phyloP scores from a whole-genome alignment of 192 early-diverging fungal genomes.

The Mortierella claussenii region DNA sequence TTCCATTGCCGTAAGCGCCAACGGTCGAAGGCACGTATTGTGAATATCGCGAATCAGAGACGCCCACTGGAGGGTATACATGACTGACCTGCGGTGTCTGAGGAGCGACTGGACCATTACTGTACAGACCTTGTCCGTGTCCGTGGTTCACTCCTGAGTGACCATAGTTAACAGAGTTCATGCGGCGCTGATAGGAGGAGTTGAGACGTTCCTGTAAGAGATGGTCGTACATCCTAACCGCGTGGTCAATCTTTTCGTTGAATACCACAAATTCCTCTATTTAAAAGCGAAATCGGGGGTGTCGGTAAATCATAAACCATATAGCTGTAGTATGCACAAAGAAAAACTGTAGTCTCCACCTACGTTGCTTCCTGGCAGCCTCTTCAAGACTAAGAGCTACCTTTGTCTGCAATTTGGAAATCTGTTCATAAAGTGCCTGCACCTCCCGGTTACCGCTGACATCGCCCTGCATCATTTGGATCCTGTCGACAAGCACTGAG shows the following conservation, averaged over 20 bases:
- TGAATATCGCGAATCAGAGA: conserved; percentile 26
- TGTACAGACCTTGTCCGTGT: conserved; percentile 17
- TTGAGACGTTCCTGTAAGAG: conserved; percentile 43
- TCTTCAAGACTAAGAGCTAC: conserved; percentile 81
- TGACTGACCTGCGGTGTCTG: conserved; percentile 33
- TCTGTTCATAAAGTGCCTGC: conserved; percentile 86
- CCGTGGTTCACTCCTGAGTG: conserved; percentile 10
- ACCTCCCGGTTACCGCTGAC: conserved; percentile 81
- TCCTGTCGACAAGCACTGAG: conserved; percentile 83
- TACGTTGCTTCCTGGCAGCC: conserved; percentile 80
- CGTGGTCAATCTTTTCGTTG: conserved; percentile 53
- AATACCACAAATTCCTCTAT: conserved; percentile 47
- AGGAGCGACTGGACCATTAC: neutral
- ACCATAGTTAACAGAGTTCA: conserved; percentile 34
- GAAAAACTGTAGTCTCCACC: no score
- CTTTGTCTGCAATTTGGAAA: conserved; percentile 88
- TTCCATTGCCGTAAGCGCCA: conserved; percentile 8
- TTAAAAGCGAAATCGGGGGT: no score
- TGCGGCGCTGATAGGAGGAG: conserved; percentile 31
- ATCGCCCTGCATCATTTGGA: conserved; percentile 82
- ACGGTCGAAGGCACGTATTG: conserved; percentile 35
- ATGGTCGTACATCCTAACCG: conserved; percentile 46
- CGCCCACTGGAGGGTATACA: conserved; percentile 31
- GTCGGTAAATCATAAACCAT: no score
- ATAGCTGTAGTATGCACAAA: no score